These are phyloP conservation scores for Aspergillus campestris DNA, from an alignment of 495 filamentous ascomycete species.

Conservation along the genomic window DNA sequence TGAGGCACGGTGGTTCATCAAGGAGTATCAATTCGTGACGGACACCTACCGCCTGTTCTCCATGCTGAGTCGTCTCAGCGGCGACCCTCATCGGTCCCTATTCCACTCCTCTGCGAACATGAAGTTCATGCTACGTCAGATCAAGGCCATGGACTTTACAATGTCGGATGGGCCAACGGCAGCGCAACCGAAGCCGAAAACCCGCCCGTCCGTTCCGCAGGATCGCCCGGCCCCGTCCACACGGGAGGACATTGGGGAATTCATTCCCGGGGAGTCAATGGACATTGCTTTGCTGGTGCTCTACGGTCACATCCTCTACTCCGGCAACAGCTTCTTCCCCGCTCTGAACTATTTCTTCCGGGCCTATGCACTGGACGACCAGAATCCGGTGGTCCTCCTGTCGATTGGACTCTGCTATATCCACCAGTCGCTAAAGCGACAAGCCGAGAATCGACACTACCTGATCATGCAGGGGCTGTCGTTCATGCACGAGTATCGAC, in stretches of 20 bases:
- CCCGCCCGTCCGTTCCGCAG: conserved; percentile 30
- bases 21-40: conserved; percentile 71
- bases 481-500: conserved; percentile 74
- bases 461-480: conserved; percentile 74
- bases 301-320: conserved; percentile 81
- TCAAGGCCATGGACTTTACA: conserved; percentile 78
- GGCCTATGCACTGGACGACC: conserved; percentile 67
- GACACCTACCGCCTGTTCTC: conserved; percentile 79
- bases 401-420: conserved; percentile 62
- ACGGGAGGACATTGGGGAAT: conserved; percentile 37
- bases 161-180: conserved; percentile 25
- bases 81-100: conserved; percentile 34
- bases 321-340: conserved; percentile 66
- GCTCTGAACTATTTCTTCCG: conserved; percentile 89
- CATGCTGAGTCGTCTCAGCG: conserved; percentile 56
- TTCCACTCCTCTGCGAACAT: conserved; percentile 58
- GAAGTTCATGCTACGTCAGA: conserved; percentile 82
- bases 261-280: conserved; percentile 42
- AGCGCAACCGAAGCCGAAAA: conserved; percentile 3
- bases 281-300: conserved; percentile 74
- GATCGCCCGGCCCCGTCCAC: conserved; percentile 44
- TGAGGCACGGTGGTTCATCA: conserved; percentile 74
- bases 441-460: conserved; percentile 81
- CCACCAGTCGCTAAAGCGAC: conserved; percentile 78
- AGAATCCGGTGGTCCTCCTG: conserved; percentile 70